Conservation (phyloP, 2,329 filamentous ascomycete genomes). For the Diplodia corticola region DNA sequence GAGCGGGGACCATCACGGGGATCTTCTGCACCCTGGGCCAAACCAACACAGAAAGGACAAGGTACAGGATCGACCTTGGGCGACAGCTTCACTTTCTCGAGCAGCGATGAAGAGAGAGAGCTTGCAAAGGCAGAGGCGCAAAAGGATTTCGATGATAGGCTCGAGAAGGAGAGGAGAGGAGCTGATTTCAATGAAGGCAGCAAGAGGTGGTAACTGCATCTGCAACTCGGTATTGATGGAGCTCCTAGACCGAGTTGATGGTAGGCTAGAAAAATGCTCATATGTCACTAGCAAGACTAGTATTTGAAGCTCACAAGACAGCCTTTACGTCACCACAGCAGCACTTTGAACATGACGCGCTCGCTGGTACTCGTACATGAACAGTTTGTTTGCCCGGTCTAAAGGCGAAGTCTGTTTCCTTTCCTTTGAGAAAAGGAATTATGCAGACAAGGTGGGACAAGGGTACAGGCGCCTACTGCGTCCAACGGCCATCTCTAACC, state of each 20-base stretch:
- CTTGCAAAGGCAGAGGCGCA: slow-evolving; percentile 49
- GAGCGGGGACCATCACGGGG: slow-evolving; percentile 27
- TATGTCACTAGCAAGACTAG: neutral
- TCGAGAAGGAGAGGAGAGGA: slow-evolving; percentile 52
- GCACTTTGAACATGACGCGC: neutral
- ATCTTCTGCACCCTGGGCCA: slow-evolving; percentile 23
- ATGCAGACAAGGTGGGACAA: neutral
- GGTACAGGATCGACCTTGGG: slow-evolving; percentile 37
- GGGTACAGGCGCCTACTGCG: neutral
- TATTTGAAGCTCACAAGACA: neutral
- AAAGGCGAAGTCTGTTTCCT: neutral
- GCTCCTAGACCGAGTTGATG: neutral
- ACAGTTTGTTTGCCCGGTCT: neutral
- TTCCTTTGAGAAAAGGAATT: neutral
- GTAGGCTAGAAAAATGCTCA: neutral
- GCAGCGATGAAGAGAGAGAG: slow-evolving; percentile 45
- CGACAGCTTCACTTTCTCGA: slow-evolving; percentile 49
- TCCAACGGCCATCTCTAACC: neutral
- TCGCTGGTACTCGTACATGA: neutral
- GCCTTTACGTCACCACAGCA: neutral
- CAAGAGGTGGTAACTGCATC: slow-evolving; percentile 33
- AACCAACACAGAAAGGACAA: slow-evolving; percentile 30
- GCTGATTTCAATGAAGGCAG: slow-evolving; percentile 41
- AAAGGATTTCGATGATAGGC: slow-evolving; percentile 50
- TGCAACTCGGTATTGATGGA: neutral